phyloP scores from a whole-genome alignment of 176 grass and related monocot species.

The Zea luxurians region DNA sequence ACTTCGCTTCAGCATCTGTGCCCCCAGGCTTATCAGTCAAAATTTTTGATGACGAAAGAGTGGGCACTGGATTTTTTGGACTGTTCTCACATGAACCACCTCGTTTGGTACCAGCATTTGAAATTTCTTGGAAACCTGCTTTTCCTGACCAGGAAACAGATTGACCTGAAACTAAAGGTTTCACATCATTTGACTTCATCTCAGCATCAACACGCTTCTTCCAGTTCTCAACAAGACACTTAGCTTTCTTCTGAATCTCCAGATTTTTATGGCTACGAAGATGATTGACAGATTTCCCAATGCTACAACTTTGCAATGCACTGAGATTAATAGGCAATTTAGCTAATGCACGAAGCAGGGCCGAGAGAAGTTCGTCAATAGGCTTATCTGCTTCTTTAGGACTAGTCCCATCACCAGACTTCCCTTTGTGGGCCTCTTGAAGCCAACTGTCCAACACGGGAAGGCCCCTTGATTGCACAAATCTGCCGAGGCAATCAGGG shows the following conservation, averaged over 20 bases:
- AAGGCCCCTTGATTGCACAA: conserved; percentile 80
- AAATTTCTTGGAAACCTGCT: conserved; percentile 50
- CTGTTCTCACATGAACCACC: conserved; percentile 45
- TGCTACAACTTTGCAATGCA: conserved; percentile 65
- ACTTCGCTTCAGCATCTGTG: conserved; percentile 42
- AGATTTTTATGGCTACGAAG: conserved; percentile 57
- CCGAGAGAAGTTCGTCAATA: conserved; percentile 59
- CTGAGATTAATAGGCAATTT: conserved; percentile 66
- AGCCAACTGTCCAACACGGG: conserved; percentile 85
- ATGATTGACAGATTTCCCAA: conserved; percentile 74
- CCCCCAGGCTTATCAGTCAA: conserved; percentile 32
- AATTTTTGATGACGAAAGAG: conserved; percentile 41
- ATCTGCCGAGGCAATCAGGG: conserved; percentile 63
- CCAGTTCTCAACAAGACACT: conserved; percentile 68
- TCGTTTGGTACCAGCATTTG: conserved; percentile 43
- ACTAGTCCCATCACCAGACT: conserved; percentile 65
- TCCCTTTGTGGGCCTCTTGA: conserved; percentile 90
- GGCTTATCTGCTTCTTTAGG: conserved; percentile 72
- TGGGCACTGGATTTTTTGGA: conserved; percentile 38
- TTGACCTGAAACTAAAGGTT: conserved; percentile 52
- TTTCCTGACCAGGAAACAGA: conserved; percentile 62
- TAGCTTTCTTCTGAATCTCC: conserved; percentile 65
- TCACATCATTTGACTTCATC: conserved; percentile 60
- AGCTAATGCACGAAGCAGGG: conserved; percentile 56
- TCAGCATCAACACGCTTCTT: conserved; percentile 70